These are phyloP conservation scores for Herpetomonas samuelpessoai DNA, from an alignment of 208 protist genomes.

Conservation along the genomic window DNA sequence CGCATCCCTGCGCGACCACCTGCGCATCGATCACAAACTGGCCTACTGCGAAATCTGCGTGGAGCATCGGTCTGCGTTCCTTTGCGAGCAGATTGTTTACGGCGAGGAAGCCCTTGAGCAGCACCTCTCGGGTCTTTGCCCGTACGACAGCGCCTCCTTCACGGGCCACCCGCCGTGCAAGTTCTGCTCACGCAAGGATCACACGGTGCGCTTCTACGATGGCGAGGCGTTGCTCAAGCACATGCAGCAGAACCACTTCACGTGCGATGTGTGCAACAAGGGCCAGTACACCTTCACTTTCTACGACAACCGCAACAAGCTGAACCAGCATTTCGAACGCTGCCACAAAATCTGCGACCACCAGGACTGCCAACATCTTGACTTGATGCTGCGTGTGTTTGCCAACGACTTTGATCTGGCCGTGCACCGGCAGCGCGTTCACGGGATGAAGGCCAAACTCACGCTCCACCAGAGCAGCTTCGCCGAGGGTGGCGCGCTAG, in stretches of 20 bases:
- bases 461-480: slow-evolving; percentile 16
- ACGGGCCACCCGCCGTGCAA: slow-evolving; percentile 79
- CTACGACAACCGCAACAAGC: slow-evolving; percentile 69
- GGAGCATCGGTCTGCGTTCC: slow-evolving; percentile 62
- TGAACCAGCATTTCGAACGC: slow-evolving; percentile 70
- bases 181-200: slow-evolving; percentile 49
- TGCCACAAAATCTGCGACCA: slow-evolving; percentile 87
- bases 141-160: slow-evolving; percentile 62
- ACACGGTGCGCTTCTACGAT: slow-evolving; percentile 64
- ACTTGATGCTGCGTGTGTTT: slow-evolving; percentile 85
- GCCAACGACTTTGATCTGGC: slow-evolving; percentile 76
- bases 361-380: slow-evolving; percentile 60
- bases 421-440: slow-evolving; percentile 75
- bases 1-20: slow-evolving; percentile 61
- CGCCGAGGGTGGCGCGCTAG: slow-evolving; percentile 9
- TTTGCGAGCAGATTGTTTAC: slow-evolving; percentile 87
- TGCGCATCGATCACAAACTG: slow-evolving; percentile 59
- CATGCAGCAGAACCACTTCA: slow-evolving; percentile 88
- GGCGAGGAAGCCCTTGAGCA: slow-evolving; percentile 28
- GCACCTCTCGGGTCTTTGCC: slow-evolving; percentile 64
- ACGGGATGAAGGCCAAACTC: slow-evolving; percentile 46
- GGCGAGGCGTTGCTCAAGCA: slow-evolving; percentile 82
- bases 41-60: slow-evolving; percentile 79
- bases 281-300: slow-evolving; percentile 84
- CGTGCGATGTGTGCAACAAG: slow-evolving; percentile 86